A percentile compares a stretch with the other conserved stretches of the same genome.
These are phyloP conservation scores for Stephanodiscus minutulus DNA, from an alignment of 108 stramenopile genomes.

Conservation along the genomic window DNA sequence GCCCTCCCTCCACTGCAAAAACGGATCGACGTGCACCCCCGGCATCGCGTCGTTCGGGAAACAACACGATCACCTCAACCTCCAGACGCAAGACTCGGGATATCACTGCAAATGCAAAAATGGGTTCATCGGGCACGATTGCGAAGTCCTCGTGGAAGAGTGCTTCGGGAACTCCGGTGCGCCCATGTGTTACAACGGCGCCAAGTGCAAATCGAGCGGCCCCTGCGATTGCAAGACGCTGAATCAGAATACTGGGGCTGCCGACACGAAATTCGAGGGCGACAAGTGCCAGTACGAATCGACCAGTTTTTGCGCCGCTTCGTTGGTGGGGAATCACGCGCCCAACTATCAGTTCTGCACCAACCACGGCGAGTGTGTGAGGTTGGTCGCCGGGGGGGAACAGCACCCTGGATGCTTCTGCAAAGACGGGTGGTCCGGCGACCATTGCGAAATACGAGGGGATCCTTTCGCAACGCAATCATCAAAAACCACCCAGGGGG, in stretches of 20 bases:
- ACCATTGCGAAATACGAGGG: conserved; percentile 23
- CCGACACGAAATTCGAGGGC: conserved; percentile 25
- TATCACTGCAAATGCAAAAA: conserved; percentile 43
- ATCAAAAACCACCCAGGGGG: neutral
- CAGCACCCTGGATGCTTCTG: conserved; percentile 37
- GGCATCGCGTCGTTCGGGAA: conserved; percentile 26
- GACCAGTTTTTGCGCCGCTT: conserved; percentile 25
- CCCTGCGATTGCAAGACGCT: conserved; percentile 24
- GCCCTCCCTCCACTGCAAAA: conserved; percentile 36
- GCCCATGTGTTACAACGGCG: conserved; percentile 38
- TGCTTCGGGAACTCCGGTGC: conserved; percentile 4
- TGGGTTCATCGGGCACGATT: conserved; percentile 46
- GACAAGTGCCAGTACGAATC: conserved; percentile 25
- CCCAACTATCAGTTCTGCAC: conserved; percentile 39
- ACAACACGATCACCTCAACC: conserved; percentile 23
- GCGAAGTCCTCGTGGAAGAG: conserved; percentile 24
- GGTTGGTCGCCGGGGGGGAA: conserved; percentile 17
- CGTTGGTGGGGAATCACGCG: conserved; percentile 22
- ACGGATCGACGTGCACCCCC: conserved; percentile 31
- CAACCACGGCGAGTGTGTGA: conserved; percentile 31
- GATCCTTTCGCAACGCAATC: neutral
- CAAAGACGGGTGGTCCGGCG: conserved; percentile 20
- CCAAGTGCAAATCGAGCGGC: conserved; percentile 7
- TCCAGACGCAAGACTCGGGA: conserved; percentile 41
- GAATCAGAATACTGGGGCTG: conserved; percentile 3